A percentile compares a stretch with the other conserved stretches of the same genome.
Evolutionary conservation across 140 eudicot species (phyloP).

Genomic region (Anethum foeniculum): DNA sequence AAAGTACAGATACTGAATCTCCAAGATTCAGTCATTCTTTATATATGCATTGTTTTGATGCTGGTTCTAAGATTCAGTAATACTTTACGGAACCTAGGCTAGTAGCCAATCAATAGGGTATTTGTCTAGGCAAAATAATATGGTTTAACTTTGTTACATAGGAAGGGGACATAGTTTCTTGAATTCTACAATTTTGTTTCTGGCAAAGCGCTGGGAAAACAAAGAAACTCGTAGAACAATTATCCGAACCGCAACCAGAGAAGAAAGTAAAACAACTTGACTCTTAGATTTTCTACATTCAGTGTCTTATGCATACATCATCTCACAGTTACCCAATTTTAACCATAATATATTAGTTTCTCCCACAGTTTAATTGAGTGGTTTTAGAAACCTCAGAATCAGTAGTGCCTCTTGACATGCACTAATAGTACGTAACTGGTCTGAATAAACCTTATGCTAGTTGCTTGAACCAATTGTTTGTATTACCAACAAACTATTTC

Average conservation of each 20-base stretch:
- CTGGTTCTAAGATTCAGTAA: neutral
- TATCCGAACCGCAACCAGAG: neutral
- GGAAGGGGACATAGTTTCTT: neutral
- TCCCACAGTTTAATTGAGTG: neutral
- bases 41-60: neutral
- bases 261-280: neutral
- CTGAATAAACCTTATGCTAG: slow-evolving; percentile 1
- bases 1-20: neutral
- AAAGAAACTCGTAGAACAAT: neutral
- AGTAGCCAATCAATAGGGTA: neutral
- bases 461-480: neutral
- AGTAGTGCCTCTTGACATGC: neutral
- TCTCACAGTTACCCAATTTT: neutral
- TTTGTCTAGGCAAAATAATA: neutral
- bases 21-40: neutral
- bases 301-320: neutral
- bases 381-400: neutral
- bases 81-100: neutral
- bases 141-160: neutral
- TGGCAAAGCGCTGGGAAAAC: neutral
- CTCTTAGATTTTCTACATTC: neutral
- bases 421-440: slow-evolving; percentile 2
- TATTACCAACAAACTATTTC: neutral
- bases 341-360: neutral
- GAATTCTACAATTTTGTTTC: neutral